Conservation (phyloP, 768 basidiomycete genomes). For the Pleurotus tuoliensis region DNA sequence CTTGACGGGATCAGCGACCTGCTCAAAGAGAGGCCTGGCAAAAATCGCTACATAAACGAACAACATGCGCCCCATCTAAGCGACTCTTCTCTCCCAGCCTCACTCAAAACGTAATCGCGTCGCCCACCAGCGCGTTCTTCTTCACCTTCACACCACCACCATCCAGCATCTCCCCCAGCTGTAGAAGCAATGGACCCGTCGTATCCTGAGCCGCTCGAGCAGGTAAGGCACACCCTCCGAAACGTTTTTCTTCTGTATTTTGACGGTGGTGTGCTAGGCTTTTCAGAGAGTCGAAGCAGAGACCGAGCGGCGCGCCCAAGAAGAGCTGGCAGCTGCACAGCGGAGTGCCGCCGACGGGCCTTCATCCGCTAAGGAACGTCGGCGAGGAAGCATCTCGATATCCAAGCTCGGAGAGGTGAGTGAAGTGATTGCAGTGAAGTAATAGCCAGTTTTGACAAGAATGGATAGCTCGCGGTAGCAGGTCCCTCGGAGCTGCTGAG, state of each 20-base stretch:
- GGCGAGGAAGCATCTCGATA: conserved; percentile 6
- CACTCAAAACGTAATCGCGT: no score
- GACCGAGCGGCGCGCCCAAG: conserved; percentile 3
- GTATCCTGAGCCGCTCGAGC: conserved; percentile 6
- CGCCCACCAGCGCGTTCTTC: no score
- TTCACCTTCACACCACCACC: no score
- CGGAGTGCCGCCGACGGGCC: not conserved
- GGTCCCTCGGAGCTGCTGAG: conserved; percentile 1
- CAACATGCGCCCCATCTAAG: no score
- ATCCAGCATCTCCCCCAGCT: no score
- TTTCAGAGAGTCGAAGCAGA: conserved; percentile 9
- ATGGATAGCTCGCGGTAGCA: not conserved
- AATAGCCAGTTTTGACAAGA: no score
- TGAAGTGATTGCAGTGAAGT: not conserved
- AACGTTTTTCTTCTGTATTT: not conserved
- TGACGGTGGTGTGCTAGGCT: not conserved
- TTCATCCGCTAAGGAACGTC: not conserved
- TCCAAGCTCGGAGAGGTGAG: conserved; percentile 7
- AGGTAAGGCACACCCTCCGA: not conserved
- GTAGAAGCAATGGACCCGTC: not conserved
- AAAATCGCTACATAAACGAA: no score
- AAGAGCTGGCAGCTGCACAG: not conserved
- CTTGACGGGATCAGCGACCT: no score
- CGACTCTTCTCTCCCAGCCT: no score
- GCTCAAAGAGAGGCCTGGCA: no score